These are phyloP conservation scores for Podila horticola DNA, from an alignment of 192 early-diverging fungal species.

Conservation along the genomic window DNA sequence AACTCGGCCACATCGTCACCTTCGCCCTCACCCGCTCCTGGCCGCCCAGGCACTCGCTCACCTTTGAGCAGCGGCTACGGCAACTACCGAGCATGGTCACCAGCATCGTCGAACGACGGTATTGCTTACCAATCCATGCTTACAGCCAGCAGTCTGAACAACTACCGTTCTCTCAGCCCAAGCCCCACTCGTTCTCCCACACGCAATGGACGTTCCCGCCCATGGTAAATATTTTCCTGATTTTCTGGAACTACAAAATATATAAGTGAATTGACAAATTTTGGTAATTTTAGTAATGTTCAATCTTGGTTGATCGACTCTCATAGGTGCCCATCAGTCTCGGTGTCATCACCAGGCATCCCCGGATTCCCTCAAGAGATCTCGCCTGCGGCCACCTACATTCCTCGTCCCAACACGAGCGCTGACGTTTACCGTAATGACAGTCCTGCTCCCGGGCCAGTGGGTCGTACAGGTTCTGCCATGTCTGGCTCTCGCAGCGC, in stretches of 20 bases:
- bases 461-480: slow-evolving; percentile 10
- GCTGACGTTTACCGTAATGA: slow-evolving; percentile 22
- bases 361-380: slow-evolving; percentile 36
- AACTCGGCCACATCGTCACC: slow-evolving; percentile 7
- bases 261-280: not conserved
- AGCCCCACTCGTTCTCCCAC: slow-evolving; percentile 34
- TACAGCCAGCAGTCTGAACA: slow-evolving; percentile 18
- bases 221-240: slow-evolving; percentile 27
- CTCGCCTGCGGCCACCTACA: slow-evolving; percentile 16
- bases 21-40: slow-evolving; percentile 16
- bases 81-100: slow-evolving; percentile 44
- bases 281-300: not conserved
- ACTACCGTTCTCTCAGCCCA: slow-evolving; percentile 44
- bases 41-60: slow-evolving; percentile 27
- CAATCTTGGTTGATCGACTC: not conserved
- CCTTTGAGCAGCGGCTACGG: slow-evolving; percentile 9
- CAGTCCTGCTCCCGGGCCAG: slow-evolving; percentile 6
- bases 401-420: slow-evolving; percentile 38
- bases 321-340: slow-evolving; percentile 46
- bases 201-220: slow-evolving; percentile 11
- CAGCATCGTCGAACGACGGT: slow-evolving; percentile 36
- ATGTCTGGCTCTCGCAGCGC: slow-evolving; percentile 31
- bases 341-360: slow-evolving; percentile 41
- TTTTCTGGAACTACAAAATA: not conserved
- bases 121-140: slow-evolving; percentile 29